Evolutionary conservation across 2,329 filamentous ascomycete genomes (phyloP).

Genomic region (Pyricularia sp.): DNA sequence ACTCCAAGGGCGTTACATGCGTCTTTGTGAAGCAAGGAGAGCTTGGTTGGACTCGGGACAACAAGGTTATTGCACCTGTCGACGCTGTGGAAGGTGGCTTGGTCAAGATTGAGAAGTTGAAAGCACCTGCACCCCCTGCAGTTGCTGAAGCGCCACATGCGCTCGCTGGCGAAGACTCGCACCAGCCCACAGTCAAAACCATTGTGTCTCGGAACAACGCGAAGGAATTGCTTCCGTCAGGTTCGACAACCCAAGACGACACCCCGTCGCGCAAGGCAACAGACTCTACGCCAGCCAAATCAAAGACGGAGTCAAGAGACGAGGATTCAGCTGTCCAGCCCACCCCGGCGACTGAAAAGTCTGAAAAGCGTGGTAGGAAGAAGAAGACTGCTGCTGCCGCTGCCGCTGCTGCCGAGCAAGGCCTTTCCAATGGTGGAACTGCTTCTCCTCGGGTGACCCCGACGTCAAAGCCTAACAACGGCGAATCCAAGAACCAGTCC

Average conservation of each 20-base stretch:
- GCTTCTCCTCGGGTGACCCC: slow-evolving; percentile 23
- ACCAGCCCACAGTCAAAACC: slow-evolving; percentile 5
- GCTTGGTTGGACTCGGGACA: slow-evolving; percentile 84
- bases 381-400: slow-evolving; percentile 45
- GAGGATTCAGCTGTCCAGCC: slow-evolving; percentile 29
- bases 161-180: slow-evolving; percentile 11
- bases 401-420: slow-evolving; percentile 34
- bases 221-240: slow-evolving; percentile 22
- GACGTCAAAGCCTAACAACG: slow-evolving; percentile 13
- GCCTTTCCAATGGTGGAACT: slow-evolving; percentile 28
- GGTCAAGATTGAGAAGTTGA: slow-evolving; percentile 66
- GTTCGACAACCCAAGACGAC: slow-evolving; percentile 11
- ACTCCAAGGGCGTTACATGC: slow-evolving; percentile 93
- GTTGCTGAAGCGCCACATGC: slow-evolving; percentile 23
- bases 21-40: slow-evolving; percentile 79
- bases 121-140: slow-evolving; percentile 27
- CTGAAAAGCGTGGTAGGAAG: slow-evolving; percentile 57
- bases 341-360: slow-evolving; percentile 38
- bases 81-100: slow-evolving; percentile 67
- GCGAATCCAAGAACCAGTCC: slow-evolving; percentile 20
- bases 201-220: slow-evolving; percentile 17
- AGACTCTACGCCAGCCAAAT: slow-evolving; percentile 25
- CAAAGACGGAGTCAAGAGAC: slow-evolving; percentile 36
- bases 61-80: slow-evolving; percentile 72
- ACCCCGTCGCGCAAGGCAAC: slow-evolving; percentile 18